Conservation (phyloP, 1,139 yeast genomes). For the Candida tetrigidarum region DNA sequence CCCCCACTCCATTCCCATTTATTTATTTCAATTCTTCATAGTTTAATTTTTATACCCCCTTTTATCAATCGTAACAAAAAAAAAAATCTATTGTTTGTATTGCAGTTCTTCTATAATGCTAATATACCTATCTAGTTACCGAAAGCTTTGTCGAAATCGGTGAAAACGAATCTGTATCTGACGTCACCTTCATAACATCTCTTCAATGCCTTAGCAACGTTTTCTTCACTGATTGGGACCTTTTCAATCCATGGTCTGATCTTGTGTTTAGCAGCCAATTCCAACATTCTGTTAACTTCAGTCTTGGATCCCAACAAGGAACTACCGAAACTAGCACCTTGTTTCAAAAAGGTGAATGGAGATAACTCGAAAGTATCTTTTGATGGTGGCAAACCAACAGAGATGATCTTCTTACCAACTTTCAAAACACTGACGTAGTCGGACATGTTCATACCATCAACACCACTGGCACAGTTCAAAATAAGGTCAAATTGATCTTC, state of each 20-base stretch:
- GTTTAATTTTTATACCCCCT: not conserved
- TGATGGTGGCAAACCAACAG: slow-evolving; percentile 56
- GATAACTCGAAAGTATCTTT: slow-evolving; percentile 29
- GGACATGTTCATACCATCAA: slow-evolving; percentile 37
- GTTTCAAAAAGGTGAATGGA: slow-evolving; percentile 32
- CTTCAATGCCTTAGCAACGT: slow-evolving; percentile 32
- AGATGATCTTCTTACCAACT: slow-evolving; percentile 52
- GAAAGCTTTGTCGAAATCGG: slow-evolving; percentile 54
- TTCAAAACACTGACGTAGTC: slow-evolving; percentile 36
- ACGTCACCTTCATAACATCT: slow-evolving; percentile 53
- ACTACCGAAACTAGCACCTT: slow-evolving; percentile 36
- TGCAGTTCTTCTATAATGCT: not conserved
- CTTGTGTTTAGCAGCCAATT: slow-evolving; percentile 42
- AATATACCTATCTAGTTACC: slow-evolving; percentile 3
- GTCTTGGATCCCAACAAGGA: slow-evolving; percentile 41
- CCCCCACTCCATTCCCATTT: not conserved
- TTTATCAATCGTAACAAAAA: too few species aligned
- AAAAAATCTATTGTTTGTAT: too few species aligned
- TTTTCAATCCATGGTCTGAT: slow-evolving; percentile 49
- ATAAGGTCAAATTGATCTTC: slow-evolving; percentile 48
- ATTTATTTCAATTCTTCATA: slow-evolving; percentile 7
- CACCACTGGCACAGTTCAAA: slow-evolving; percentile 51
- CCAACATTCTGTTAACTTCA: slow-evolving; percentile 43
- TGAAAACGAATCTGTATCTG: slow-evolving; percentile 65
- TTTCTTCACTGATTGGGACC: slow-evolving; percentile 39